Evolutionary conservation across 176 grass and related monocot genomes (phyloP).

Genomic region (Saccharum officinarum): DNA sequence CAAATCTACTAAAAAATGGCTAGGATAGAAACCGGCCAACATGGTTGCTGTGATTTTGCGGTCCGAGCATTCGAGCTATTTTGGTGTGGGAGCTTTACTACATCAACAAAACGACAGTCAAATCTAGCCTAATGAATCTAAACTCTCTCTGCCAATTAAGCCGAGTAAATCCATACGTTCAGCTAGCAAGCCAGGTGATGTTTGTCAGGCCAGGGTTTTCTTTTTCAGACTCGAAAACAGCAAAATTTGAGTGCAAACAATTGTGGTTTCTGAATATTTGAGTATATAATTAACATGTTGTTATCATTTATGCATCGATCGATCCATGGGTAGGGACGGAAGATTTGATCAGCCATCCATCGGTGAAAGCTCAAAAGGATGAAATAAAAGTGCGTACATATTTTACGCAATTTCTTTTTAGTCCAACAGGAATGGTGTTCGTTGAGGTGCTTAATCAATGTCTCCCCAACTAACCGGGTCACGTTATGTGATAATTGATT

Average conservation of each 20-base stretch:
- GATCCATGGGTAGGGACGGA: background rate
- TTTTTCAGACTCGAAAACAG: background rate
- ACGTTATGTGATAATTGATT: conserved; percentile 21
- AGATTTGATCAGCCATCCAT: background rate
- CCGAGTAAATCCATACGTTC: no score
- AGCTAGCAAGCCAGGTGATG: no score
- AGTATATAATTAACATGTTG: background rate
- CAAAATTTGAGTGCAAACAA: background rate
- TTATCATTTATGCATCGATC: background rate
- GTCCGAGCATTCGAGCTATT: no score
- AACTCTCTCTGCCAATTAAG: no score
- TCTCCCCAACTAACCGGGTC: conserved; percentile 25
- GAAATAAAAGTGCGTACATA: background rate
- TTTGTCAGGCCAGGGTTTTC: no score
- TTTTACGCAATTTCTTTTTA: background rate
- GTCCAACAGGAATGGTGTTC: background rate
- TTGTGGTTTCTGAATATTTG: background rate
- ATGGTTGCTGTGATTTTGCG: no score
- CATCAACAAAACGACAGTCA: no score
- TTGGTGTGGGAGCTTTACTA: no score
- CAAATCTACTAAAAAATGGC: no score
- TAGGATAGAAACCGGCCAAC: no score
- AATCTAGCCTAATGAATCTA: no score
- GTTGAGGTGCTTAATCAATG: conserved; percentile 49
- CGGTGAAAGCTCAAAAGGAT: background rate